These are phyloP conservation scores for Dunaliella sp. DNA, from an alignment of 139 green algal genomes.

Conservation along the genomic window DNA sequence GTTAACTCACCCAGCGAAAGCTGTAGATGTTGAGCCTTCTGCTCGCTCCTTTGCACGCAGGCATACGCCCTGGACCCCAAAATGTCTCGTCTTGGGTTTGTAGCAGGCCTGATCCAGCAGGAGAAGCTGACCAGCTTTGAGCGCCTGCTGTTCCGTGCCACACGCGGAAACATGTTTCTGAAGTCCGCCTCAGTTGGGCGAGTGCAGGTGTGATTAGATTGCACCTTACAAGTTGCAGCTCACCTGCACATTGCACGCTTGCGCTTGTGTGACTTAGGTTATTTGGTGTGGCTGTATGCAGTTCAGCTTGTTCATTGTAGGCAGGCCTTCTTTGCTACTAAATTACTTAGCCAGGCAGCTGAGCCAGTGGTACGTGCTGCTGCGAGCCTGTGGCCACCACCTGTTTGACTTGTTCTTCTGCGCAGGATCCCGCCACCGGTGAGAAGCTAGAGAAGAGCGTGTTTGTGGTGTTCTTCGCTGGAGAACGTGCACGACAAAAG, in stretches of 20 bases:
- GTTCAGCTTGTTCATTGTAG: too few relatives aligned
- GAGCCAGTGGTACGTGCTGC: too few relatives aligned
- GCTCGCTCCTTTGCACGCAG: constrained; percentile 6
- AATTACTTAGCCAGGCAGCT: too few relatives aligned
- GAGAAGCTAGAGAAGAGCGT: constrained; percentile 91
- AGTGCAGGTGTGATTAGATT: constrained; percentile 77
- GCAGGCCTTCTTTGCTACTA: too few relatives aligned
- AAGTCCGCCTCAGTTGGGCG: constrained; percentile 60
- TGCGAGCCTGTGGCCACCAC: too few relatives aligned
- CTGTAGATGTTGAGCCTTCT: too few relatives aligned
- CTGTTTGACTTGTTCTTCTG: too few relatives aligned
- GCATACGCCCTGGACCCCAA: constrained; percentile 47
- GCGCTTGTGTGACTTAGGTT: not conserved
- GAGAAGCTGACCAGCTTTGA: constrained; percentile 89
- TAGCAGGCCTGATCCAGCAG: constrained; percentile 80
- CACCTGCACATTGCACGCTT: not conserved
- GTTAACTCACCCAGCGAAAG: too few relatives aligned
- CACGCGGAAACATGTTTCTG: constrained; percentile 98
- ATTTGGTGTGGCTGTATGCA: too few relatives aligned
- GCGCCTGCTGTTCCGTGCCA: constrained; percentile 95
- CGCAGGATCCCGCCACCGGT: constrained; percentile 77
- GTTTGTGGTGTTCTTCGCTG: constrained; percentile 98
- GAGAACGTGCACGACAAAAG: constrained; percentile 88
- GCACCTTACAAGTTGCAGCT: not conserved
- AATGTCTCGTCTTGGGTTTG: constrained; percentile 82